These are phyloP conservation scores for Nemania diffusa DNA, from an alignment of 2,329 filamentous ascomycete species.

Conservation along the genomic window DNA sequence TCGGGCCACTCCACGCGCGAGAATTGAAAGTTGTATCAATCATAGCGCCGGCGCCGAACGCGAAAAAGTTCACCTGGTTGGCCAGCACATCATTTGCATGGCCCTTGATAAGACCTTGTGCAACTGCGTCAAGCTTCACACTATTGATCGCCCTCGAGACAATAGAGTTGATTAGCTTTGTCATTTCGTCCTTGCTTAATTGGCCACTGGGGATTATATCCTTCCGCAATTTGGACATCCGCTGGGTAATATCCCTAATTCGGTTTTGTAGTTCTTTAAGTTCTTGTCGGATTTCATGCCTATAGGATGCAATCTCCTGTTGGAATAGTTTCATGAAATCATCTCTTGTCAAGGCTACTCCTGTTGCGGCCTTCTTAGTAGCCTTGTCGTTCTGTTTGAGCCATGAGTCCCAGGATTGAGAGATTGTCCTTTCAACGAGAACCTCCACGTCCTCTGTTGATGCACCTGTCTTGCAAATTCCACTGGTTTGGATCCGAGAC, in stretches of 20 bases:
- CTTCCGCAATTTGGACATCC: constrained; percentile 47
- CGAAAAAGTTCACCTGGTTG: constrained; percentile 79
- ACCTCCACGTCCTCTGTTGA: constrained; percentile 6
- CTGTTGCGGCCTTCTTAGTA: constrained; percentile 52
- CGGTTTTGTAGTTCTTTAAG: constrained; percentile 34
- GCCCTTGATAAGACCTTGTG: constrained; percentile 58
- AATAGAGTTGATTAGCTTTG: constrained; percentile 53
- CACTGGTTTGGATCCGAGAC: constrained; percentile 52
- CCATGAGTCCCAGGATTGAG: constrained; percentile 63
- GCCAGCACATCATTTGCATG: constrained; percentile 58
- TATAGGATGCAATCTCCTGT: constrained; percentile 47
- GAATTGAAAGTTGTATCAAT: constrained; percentile 72
- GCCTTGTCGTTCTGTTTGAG: constrained; percentile 60
- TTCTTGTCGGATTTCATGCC: constrained; percentile 40
- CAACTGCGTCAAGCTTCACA: constrained; percentile 59
- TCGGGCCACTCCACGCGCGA: constrained; percentile 59
- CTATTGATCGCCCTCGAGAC: constrained; percentile 58
- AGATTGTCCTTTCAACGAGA: constrained; percentile 39
- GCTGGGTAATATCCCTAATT: constrained; percentile 38
- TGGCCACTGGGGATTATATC: constrained; percentile 41
- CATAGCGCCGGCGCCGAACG: constrained; percentile 70
- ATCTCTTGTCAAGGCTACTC: constrained; percentile 47
- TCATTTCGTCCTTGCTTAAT: constrained; percentile 56
- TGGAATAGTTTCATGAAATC: constrained; percentile 48
- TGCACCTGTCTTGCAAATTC: constrained; percentile 40